Conservation (phyloP, 2,329 filamentous ascomycete genomes). For the Colletotrichum cordylinicola region DNA sequence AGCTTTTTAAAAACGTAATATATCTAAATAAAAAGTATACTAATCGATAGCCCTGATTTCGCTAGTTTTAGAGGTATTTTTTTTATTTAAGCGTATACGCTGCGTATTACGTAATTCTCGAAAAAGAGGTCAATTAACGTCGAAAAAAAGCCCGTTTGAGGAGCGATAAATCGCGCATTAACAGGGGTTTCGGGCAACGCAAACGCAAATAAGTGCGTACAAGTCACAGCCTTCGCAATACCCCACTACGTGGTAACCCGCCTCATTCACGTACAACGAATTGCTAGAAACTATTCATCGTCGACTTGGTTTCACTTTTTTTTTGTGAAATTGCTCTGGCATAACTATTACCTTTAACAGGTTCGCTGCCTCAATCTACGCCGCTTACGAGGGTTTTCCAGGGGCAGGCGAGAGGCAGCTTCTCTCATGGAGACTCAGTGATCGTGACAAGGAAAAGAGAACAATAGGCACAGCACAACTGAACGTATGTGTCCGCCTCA, state of each 20-base stretch:
- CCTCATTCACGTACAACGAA: background rate
- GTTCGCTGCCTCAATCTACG: background rate
- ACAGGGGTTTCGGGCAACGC: too few species aligned
- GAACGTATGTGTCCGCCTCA: background rate
- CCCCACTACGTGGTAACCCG: background rate
- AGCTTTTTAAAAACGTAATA: too few species aligned
- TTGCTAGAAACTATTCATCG: background rate
- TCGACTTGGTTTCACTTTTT: background rate
- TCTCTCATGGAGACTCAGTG: background rate
- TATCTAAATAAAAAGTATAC: too few species aligned
- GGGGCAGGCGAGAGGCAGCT: background rate
- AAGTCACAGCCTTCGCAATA: background rate
- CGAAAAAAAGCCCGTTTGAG: too few species aligned
- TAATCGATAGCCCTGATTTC: too few species aligned
- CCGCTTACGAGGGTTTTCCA: background rate
- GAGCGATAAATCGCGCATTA: too few species aligned
- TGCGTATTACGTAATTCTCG: too few species aligned
- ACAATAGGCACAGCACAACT: background rate
- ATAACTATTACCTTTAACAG: conserved; percentile 16
- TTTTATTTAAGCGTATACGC: too few species aligned
- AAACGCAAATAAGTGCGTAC: background rate
- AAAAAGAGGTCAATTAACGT: too few species aligned
- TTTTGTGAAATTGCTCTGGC: conserved; percentile 1
- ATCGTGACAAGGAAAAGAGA: background rate
- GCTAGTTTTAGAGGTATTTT: too few species aligned